These are phyloP conservation scores for Venturiaceae sp. DNA, from an alignment of 2,329 filamentous ascomycete species.

Conservation along the genomic window DNA sequence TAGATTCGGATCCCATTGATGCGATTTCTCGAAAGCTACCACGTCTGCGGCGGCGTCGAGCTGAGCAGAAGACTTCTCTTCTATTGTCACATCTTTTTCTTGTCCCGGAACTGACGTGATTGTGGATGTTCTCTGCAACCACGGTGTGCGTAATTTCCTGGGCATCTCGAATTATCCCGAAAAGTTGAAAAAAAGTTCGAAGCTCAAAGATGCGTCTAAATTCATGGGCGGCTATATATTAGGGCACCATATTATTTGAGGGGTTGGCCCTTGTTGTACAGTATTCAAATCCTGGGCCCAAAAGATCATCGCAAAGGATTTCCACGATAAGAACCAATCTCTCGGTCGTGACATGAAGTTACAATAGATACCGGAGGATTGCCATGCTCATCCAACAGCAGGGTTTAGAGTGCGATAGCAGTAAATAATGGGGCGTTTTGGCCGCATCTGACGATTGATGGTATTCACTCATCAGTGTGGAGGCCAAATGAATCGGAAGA, in stretches of 20 bases:
- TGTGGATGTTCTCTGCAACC: not conserved
- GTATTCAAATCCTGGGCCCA: no score
- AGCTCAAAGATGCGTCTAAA: not conserved
- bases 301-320: not conserved
- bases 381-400: not conserved
- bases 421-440: not conserved
- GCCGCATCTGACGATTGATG: not conserved
- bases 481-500: not conserved
- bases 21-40: conserved; percentile 11
- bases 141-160: not conserved
- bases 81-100: not conserved
- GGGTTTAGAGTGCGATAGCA: not conserved
- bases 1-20: conserved; percentile 17
- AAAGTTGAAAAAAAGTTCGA: no score
- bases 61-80: not conserved
- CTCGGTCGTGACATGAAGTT: not conserved
- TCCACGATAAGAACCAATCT: not conserved
- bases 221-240: not conserved
- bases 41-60: not conserved
- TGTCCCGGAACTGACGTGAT: not conserved
- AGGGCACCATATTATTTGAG: not conserved
- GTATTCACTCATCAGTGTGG: no score
- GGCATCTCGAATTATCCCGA: not conserved
- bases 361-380: not conserved
- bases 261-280: not conserved